Evolutionary conservation across 441 rosid genomes (phyloP).

Genomic region (Populus trichocarpa): DNA sequence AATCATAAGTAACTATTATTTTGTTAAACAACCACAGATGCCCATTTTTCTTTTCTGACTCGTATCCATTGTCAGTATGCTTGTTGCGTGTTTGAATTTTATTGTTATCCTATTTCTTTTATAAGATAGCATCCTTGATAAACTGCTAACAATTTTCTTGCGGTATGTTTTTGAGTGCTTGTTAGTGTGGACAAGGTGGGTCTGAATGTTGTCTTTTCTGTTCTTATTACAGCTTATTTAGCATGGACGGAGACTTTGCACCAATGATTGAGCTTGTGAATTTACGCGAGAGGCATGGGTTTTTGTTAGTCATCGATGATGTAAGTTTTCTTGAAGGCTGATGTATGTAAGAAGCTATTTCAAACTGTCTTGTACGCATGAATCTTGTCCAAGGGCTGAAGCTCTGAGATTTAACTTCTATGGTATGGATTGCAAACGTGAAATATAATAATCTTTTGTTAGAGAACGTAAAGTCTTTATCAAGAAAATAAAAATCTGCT

Average conservation of each 20-base stretch:
- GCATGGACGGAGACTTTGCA: conserved; percentile 99
- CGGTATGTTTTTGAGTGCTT: background rate
- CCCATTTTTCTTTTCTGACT: background rate
- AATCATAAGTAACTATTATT: background rate
- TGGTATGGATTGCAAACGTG: background rate
- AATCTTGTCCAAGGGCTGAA: background rate
- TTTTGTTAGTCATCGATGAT: conserved; percentile 84
- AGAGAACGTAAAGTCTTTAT: background rate
- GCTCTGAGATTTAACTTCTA: background rate
- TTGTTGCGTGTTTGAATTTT: background rate
- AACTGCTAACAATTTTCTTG: background rate
- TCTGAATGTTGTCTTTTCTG: conserved; percentile 6
- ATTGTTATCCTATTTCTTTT: background rate
- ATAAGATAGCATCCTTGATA: background rate
- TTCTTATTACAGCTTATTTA: conserved; percentile 64
- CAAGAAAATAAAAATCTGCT: background rate
- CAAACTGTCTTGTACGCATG: background rate
- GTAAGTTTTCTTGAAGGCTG: conserved; percentile 41
- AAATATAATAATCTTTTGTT: background rate
- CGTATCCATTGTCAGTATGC: background rate
- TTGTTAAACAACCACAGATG: background rate
- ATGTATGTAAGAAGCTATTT: background rate
- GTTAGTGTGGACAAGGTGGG: background rate
- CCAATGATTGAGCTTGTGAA: conserved; percentile 72
- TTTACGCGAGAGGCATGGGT: conserved; percentile 71